phyloP scores from a whole-genome alignment of 306 rosid species.

The Pyrus pyrifolia region DNA sequence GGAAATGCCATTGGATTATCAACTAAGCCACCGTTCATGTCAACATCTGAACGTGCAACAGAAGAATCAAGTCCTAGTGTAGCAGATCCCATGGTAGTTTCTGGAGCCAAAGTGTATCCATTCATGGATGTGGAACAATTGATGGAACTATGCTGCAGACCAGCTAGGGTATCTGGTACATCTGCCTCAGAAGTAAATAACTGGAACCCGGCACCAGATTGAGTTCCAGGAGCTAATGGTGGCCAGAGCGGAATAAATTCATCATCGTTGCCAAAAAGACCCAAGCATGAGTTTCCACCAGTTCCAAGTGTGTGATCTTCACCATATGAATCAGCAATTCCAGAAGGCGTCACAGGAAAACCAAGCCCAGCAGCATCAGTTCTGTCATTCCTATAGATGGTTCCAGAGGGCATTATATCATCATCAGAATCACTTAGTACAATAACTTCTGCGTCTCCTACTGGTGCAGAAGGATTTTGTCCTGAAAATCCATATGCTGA shows the following conservation, averaged over 20 bases:
- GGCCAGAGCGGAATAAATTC: conserved; percentile 64
- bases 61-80: conserved; percentile 46
- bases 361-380: conserved; percentile 38
- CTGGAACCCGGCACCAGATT: conserved; percentile 67
- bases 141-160: conserved; percentile 58
- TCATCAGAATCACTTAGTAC: conserved; percentile 94
- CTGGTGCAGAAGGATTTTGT: conserved; percentile 39
- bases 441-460: conserved; percentile 60
- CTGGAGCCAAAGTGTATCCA: conserved; percentile 61
- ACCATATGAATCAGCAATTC: conserved; percentile 48
- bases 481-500: conserved; percentile 56
- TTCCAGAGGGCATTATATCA: conserved; percentile 52
- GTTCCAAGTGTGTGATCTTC: conserved; percentile 54
- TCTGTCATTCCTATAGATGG: conserved; percentile 36
- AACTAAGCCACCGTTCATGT: conserved; percentile 72
- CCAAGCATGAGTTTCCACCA: conserved; percentile 62
- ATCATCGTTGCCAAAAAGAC: conserved; percentile 54
- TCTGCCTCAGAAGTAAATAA: conserved; percentile 70
- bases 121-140: conserved; percentile 68
- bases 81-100: conserved; percentile 54
- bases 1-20: conserved; percentile 82
- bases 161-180: conserved; percentile 56
- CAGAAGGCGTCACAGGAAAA: conserved; percentile 50
- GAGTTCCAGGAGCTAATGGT: conserved; percentile 59
- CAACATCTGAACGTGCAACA: conserved; percentile 50